Evolutionary conservation across 1,139 yeast species (phyloP).

Genomic region (Protomyces arabidopsidicola): DNA sequence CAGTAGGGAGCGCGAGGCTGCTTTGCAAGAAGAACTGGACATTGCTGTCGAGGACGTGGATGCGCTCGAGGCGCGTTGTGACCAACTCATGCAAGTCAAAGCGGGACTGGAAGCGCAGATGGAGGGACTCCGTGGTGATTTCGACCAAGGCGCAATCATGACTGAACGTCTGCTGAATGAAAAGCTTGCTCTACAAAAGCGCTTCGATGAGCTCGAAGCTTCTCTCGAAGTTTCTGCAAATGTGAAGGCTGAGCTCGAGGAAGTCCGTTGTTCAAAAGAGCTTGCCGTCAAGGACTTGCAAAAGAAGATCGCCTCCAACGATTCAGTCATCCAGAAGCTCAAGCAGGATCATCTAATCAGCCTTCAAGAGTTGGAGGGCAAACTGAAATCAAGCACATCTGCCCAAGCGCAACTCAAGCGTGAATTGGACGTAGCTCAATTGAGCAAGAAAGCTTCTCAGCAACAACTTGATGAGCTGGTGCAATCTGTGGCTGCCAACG

Average conservation of each 20-base stretch:
- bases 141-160: slow-evolving; percentile 39
- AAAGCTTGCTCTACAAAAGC: slow-evolving; percentile 36
- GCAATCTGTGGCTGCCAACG: slow-evolving; percentile 8
- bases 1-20: slow-evolving; percentile 43
- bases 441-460: not conserved
- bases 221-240: slow-evolving; percentile 31
- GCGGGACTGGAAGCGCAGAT: slow-evolving; percentile 39
- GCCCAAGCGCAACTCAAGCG: not conserved
- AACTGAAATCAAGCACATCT: not conserved
- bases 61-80: slow-evolving; percentile 42
- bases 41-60: slow-evolving; percentile 41
- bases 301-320: not conserved
- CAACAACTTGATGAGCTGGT: slow-evolving; percentile 16
- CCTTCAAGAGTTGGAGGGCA: not conserved
- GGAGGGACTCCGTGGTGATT: slow-evolving; percentile 38
- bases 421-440: not conserved
- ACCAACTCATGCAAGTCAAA: slow-evolving; percentile 41
- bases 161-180: slow-evolving; percentile 40
- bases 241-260: not conserved
- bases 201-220: slow-evolving; percentile 35
- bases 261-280: not conserved
- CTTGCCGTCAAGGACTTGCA: not conserved
- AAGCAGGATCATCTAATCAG: not conserved
- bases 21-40: slow-evolving; percentile 43
- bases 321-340: not conserved